Evolutionary conservation across 441 rosid species (phyloP).

Genomic region (Mallotus repandus): DNA sequence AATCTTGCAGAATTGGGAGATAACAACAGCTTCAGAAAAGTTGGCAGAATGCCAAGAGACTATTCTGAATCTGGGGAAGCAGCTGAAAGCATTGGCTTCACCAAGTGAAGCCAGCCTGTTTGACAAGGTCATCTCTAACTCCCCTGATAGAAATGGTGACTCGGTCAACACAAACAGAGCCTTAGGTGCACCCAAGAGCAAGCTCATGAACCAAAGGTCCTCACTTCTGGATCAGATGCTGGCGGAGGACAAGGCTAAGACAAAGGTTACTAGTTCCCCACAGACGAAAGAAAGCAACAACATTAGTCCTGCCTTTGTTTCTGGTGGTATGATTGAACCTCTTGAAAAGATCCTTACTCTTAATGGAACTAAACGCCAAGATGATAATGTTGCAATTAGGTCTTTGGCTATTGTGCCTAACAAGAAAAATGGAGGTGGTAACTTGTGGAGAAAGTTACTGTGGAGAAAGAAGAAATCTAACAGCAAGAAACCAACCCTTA

Average conservation of each 20-base stretch:
- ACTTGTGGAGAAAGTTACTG: conserved; percentile 64
- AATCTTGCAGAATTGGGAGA: conserved; percentile 68
- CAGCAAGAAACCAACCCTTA: conserved; percentile 42
- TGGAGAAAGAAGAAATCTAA: conserved; percentile 56
- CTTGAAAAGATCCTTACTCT: conserved; percentile 41
- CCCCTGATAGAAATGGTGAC: conserved; percentile 25
- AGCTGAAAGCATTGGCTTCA: conserved; percentile 70
- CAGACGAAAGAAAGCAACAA: conserved; percentile 23
- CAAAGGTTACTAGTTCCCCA: conserved; percentile 28
- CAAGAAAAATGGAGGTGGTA: conserved; percentile 50
- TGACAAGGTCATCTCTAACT: conserved; percentile 42
- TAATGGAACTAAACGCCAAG: conserved; percentile 33
- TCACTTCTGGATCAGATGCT: conserved; percentile 80
- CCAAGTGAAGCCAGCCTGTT: conserved; percentile 54
- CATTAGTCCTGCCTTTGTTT: conserved; percentile 23
- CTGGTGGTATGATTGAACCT: conserved; percentile 35
- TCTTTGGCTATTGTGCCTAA: conserved; percentile 56
- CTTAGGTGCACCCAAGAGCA: conserved; percentile 34
- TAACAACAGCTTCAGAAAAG: conserved; percentile 86
- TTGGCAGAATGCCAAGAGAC: conserved; percentile 95
- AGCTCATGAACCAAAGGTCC: conserved; percentile 50
- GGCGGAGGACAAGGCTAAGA: conserved; percentile 57
- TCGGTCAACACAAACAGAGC: conserved; percentile 7
- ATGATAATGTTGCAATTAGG: conserved; percentile 24
- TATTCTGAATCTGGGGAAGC: conserved; percentile 78